Evolutionary conservation across 176 grass and related monocot species (phyloP).

Genomic region (Chloris gayana): DNA sequence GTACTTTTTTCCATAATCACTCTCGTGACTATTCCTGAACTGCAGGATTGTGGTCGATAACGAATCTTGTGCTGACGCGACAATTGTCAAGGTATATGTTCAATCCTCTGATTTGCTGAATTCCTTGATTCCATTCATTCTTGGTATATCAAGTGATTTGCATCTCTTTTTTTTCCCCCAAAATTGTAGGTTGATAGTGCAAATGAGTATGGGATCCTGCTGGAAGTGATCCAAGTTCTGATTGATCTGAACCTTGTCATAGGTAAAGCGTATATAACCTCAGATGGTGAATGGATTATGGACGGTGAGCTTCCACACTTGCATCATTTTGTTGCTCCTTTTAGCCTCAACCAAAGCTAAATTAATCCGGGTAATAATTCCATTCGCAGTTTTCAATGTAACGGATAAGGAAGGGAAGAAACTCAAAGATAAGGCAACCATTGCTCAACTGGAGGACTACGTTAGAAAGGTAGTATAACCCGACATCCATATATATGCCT

Average conservation of each 20-base stretch:
- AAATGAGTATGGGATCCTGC: conserved; percentile 78
- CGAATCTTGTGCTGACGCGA: conserved; percentile 52
- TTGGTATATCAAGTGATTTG: neutral
- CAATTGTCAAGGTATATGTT: conserved; percentile 64
- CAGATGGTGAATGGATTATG: conserved; percentile 88
- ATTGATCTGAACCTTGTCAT: conserved; percentile 81
- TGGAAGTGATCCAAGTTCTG: conserved; percentile 80
- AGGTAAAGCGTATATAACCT: conserved; percentile 78
- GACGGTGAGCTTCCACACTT: conserved; percentile 54
- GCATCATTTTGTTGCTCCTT: neutral
- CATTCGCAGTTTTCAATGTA: conserved; percentile 71
- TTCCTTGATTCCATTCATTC: neutral
- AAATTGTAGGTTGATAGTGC: conserved; percentile 64
- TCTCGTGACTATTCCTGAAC: neutral
- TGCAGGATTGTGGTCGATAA: conserved; percentile 75
- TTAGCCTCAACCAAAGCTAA: neutral
- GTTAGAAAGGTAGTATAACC: conserved; percentile 63
- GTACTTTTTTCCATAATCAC: neutral
- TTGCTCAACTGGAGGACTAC: conserved; percentile 46
- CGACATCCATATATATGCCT: neutral
- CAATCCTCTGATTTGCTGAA: neutral
- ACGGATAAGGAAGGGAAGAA: conserved; percentile 71
- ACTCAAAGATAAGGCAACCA: conserved; percentile 44
- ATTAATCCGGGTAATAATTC: conserved; percentile 9
- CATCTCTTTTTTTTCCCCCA: neutral